A percentile compares a stretch with the other conserved stretches of the same genome.
These are phyloP conservation scores for Metschnikowia matae DNA, from an alignment of 805 yeast genomes.

Conservation along the genomic window DNA sequence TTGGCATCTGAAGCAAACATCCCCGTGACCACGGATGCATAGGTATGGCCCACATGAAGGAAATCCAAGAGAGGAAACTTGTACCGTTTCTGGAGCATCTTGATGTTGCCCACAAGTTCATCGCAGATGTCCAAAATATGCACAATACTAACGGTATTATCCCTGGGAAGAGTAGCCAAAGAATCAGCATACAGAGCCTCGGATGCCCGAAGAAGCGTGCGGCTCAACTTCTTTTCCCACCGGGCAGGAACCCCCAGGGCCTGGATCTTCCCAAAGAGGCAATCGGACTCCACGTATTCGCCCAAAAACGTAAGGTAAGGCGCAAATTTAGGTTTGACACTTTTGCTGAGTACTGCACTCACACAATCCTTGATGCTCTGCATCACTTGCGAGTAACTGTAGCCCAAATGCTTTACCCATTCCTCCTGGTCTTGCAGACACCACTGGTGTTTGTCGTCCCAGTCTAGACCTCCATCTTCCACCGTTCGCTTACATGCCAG, in stretches of 20 bases:
- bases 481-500: conserved; percentile 27
- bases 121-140: conserved; percentile 59
- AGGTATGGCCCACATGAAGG: conserved; percentile 47
- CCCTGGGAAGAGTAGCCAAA: conserved; percentile 53
- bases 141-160: conserved; percentile 45
- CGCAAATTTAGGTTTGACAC: conserved; percentile 54
- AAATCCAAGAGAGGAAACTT: conserved; percentile 58
- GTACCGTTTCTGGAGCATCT: conserved; percentile 54
- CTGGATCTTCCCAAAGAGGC: conserved; percentile 34
- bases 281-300: conserved; percentile 47
- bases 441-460: conserved; percentile 33
- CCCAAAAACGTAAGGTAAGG: conserved; percentile 48
- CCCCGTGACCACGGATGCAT: conserved; percentile 46
- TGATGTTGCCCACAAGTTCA: conserved; percentile 45
- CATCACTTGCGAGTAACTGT: conserved; percentile 46
- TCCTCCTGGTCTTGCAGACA: conserved; percentile 43
- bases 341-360: conserved; percentile 36
- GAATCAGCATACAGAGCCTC: conserved; percentile 38
- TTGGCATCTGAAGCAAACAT: conserved; percentile 53
- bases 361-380: conserved; percentile 42
- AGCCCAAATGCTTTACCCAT: conserved; percentile 46
- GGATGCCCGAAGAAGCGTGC: conserved; percentile 32
- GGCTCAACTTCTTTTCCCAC: conserved; percentile 42
- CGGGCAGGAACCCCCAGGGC: conserved; percentile 37
- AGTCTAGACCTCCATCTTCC: conserved; percentile 30